phyloP scores from a whole-genome alignment of 805 yeast genomes.

The Saccharomycopsis microspora region DNA sequence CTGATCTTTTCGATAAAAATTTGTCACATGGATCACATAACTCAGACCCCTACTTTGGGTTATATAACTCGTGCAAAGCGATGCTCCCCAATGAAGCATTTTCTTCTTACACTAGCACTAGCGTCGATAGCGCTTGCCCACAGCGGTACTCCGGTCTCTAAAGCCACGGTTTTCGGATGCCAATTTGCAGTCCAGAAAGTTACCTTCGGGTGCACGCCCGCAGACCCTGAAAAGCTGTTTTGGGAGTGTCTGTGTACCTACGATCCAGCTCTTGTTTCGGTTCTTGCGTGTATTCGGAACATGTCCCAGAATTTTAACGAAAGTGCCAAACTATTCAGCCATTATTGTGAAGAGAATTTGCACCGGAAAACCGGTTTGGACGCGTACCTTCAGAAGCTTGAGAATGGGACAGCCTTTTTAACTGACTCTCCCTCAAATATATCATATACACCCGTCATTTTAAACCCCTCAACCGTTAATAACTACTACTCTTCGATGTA shows the following conservation, averaged over 20 bases:
- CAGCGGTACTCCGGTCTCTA: not conserved
- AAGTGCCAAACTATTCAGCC: not conserved
- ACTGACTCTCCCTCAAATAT: not conserved
- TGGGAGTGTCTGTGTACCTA: slow-evolving; percentile 5
- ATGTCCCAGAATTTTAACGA: not conserved
- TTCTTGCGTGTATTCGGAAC: not conserved
- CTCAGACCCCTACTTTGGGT: too few relatives aligned
- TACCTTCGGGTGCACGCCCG: not conserved
- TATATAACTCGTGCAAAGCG: too few relatives aligned
- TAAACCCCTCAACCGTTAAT: not conserved
- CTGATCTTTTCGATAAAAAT: too few relatives aligned
- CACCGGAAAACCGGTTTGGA: not conserved
- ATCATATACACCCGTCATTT: not conserved
- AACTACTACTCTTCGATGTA: not conserved
- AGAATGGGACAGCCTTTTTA: slow-evolving; percentile 2
- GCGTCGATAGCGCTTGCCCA: too few relatives aligned
- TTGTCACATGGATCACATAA: too few relatives aligned
- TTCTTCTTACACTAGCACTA: too few relatives aligned
- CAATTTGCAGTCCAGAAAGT: not conserved
- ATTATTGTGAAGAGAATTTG: not conserved
- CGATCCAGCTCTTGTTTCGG: not conserved
- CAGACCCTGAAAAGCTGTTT: not conserved
- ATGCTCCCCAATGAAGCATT: too few relatives aligned
- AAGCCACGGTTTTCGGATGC: slow-evolving; percentile 2
- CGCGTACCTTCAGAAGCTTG: not conserved